Base-by-base conservation (phyloP, 345 rosid genomes). In the Sonneratia alba region DNA sequence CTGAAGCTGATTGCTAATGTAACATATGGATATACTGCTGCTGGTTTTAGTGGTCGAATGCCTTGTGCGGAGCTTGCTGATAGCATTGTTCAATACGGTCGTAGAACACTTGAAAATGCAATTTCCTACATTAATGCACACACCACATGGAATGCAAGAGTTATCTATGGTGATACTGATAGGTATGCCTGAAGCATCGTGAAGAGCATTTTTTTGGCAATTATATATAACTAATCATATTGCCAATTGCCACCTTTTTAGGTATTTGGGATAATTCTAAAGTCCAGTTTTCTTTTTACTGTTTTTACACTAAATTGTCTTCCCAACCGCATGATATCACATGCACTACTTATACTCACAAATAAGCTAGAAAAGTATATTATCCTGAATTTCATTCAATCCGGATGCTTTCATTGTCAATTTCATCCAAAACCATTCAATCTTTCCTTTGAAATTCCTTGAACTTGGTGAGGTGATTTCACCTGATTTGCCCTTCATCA, bases 61-160 rank as follows among this genome's bases (percentile, higher is more conserved):
- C 98, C 98, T 53, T 94, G 97, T 88, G 96, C 97, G 42, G 97
- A 94, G 88, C 89, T 94, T 87, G 97, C 98, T 61, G 98, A 94
- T 79, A 94, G 98, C 73, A 94, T 94, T 62, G 98, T 94, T 79
- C 97, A 94, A 70, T 91, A 97, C 85, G 97, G 98, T 74, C 98
- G 98, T 70, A 80, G 85, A 79, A 94, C 97, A 47, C 88, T 91
- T 68, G 98, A 94, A 78, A 91, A 79, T 73, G 98, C 98, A 76
- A 94, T 94, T 74, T 82, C 91, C 16, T 82, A 85, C 55, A 88
- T 91, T 70, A 87, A 87, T 83, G 87, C 87, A 76, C 84, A 86
- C 79, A 87, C 87, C 18, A 87, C 81, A 22, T 94, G 97, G 98
- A 89, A 83, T 1, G 96, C 96, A 69, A 87, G 81, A 78, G 96